Base-by-base conservation (phyloP, 257 asterid genomes). In the Solanum medicagineum region DNA sequence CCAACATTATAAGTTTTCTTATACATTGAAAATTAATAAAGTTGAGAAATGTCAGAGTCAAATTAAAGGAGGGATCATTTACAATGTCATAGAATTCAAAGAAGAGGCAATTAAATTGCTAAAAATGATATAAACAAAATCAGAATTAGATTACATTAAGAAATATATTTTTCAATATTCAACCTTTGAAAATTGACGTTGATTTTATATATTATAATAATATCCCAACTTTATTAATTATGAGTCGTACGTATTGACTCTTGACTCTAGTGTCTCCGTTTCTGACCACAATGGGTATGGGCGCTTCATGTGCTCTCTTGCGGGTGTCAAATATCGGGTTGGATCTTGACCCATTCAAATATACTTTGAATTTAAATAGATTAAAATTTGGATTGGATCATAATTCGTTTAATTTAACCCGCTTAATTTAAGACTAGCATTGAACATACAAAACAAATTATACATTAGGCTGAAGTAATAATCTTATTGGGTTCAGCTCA, bases 391-490 rank as follows among this genome's bases (percentile, higher is more conserved):
- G 0, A 32, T 32, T 32, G 4, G 36, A 32, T 2, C 4, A 32
- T 32, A 32, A 32, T 0, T 1, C 0, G 4, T 32, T 32, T 0
- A 32, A 32, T 32, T 32, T 3, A 32, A 32, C 0, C 0, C 4
- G 4, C 4, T 32, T 32, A 32, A 32, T 32, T 32, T 32, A 32
- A 3, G 0, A 32, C 36, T 32, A 32, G 36, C 1, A 32, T 32
- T 32, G 36, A 32, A 32, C 0, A 32, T 32, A 3, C 4, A 32
- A 32, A 32, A 32, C 4, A 32, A 32, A 32, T 32, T 0, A 32
- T 32, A 32, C 4, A 32, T 32, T 32, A 4, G 4, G 4, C 36
- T 32, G 36, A 32, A 32, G 36, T 32, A 4, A 32, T 3, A 32
- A 32, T 32, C 0, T 32, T 32, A 32, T 32, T 32, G 4, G 36